Evolutionary conservation across 306 rosid genomes (phyloP).

Genomic region (Prunus salicina): DNA sequence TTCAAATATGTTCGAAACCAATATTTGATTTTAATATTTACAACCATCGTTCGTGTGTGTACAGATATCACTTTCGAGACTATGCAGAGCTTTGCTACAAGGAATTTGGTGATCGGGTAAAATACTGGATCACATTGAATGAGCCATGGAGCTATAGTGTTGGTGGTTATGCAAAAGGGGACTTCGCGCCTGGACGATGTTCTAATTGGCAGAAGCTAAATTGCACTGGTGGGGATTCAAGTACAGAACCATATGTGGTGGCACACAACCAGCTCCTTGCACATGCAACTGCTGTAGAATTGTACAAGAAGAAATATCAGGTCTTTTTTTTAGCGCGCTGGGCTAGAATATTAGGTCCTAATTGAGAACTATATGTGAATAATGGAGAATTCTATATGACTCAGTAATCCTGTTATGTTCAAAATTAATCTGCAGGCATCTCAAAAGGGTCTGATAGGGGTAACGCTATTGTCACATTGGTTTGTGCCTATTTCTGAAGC

Average conservation of each 20-base stretch:
- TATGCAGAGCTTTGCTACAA: constrained; percentile 60
- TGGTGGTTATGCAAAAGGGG: constrained; percentile 46
- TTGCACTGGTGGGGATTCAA: constrained; percentile 67
- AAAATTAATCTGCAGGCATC: constrained; percentile 28
- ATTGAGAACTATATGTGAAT: background rate
- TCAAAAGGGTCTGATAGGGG: constrained; percentile 71
- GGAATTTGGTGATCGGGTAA: constrained; percentile 65
- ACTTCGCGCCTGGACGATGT: constrained; percentile 61
- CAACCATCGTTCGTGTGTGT: background rate
- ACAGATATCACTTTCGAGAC: constrained; percentile 44
- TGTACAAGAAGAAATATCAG: constrained; percentile 58
- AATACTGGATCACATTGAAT: constrained; percentile 66
- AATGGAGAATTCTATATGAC: background rate
- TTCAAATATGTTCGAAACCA: background rate
- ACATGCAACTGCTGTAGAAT: constrained; percentile 55
- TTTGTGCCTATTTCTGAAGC: constrained; percentile 35
- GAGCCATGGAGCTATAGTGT: constrained; percentile 45
- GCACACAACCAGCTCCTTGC: constrained; percentile 58
- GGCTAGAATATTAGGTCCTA: background rate
- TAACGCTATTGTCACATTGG: constrained; percentile 48
- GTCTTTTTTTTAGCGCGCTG: constrained; percentile 8
- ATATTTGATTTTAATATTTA: background rate
- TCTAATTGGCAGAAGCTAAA: constrained; percentile 46
- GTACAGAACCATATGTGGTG: constrained; percentile 61
- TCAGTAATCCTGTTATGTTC: background rate